Evolutionary conservation across 1,284 basidiomycete genomes (phyloP).

Genomic region (Marasmius fiardii): DNA sequence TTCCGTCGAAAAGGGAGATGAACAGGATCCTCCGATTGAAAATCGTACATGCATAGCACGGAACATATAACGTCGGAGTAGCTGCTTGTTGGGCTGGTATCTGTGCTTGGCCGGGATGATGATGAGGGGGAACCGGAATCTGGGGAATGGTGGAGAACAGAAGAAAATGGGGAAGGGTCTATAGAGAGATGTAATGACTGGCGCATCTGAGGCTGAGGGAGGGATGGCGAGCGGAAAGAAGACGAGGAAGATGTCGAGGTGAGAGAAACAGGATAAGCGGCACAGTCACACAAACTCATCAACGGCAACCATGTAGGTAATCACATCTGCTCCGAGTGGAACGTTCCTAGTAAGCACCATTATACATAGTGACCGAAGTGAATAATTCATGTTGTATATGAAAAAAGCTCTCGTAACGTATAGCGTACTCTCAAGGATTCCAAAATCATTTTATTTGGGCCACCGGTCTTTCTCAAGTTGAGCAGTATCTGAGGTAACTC

Average conservation of each 20-base stretch:
- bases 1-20: constrained; percentile 61
- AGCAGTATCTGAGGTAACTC: too few relatives aligned
- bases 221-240: background rate
- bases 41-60: constrained; percentile 67
- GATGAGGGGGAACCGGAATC: constrained; percentile 29
- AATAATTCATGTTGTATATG: too few relatives aligned
- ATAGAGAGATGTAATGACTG: constrained; percentile 49
- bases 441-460: too few relatives aligned
- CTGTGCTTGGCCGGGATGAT: constrained; percentile 24
- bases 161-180: constrained; percentile 37
- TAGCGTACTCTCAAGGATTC: too few relatives aligned
- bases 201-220: constrained; percentile 16
- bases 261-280: constrained; percentile 1
- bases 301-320: background rate
- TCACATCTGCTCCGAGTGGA: background rate
- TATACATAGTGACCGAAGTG: background rate
- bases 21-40: constrained; percentile 53
- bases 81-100: constrained; percentile 25
- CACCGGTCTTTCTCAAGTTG: too few relatives aligned
- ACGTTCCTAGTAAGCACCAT: background rate
- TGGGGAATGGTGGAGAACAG: constrained; percentile 20
- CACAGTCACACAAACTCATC: background rate
- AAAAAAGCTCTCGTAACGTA: too few relatives aligned
- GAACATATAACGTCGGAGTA: constrained; percentile 36
- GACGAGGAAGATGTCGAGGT: background rate